A percentile compares a stretch with the other conserved stretches of the same genome.
phyloP scores from a whole-genome alignment of 2,329 filamentous ascomycete species.

The Bisporella sp. region DNA sequence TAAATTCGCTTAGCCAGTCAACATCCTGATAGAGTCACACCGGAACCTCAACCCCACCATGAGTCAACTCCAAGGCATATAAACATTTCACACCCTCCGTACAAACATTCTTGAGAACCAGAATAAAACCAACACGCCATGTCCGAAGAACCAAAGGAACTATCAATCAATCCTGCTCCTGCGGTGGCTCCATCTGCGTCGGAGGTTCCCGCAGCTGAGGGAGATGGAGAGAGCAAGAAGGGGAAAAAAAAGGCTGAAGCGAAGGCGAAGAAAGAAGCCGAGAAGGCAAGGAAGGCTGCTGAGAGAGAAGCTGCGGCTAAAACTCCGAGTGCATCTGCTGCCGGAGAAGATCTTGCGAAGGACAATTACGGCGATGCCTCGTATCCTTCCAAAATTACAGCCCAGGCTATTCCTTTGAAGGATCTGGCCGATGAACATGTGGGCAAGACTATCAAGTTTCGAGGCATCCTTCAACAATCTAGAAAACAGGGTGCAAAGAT shows the following conservation, averaged over 20 bases:
- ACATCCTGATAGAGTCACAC: too few species aligned
- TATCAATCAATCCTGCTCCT: conserved; percentile 9
- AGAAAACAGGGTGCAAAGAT: conserved; percentile 87
- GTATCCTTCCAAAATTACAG: conserved; percentile 46
- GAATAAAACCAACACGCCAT: neutral
- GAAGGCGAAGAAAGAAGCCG: conserved; percentile 83
- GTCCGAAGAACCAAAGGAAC: conserved; percentile 14
- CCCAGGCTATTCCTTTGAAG: conserved; percentile 52
- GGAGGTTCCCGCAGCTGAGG: conserved; percentile 9
- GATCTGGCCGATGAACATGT: conserved; percentile 57
- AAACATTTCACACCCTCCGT: too few species aligned
- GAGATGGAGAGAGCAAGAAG: conserved; percentile 54
- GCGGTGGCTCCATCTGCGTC: conserved; percentile 1
- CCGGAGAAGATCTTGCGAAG: conserved; percentile 57
- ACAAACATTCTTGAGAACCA: too few species aligned
- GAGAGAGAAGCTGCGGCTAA: conserved; percentile 68
- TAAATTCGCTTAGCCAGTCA: too few species aligned
- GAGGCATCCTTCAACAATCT: conserved; percentile 80
- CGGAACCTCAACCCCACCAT: too few species aligned
- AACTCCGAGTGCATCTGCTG: conserved; percentile 55
- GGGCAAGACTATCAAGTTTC: conserved; percentile 66
- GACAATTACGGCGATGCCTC: conserved; percentile 74
- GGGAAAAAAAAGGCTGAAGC: conserved; percentile 76
- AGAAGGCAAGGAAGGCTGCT: conserved; percentile 66
- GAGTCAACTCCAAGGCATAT: too few species aligned